Conservation (phyloP, 345 rosid genomes). For the Adansonia digitata region DNA sequence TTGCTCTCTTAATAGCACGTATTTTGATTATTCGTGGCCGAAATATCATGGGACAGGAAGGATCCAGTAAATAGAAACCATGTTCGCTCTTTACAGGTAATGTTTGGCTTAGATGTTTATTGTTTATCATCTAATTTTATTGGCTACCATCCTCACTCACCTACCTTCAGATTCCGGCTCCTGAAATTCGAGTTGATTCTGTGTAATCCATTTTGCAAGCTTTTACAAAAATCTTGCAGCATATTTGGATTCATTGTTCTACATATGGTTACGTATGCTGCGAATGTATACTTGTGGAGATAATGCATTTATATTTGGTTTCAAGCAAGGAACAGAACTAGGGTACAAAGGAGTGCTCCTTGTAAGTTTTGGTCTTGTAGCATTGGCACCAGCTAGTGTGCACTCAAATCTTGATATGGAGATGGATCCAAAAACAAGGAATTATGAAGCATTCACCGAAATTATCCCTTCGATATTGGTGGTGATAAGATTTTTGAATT, state of each 20-base stretch:
- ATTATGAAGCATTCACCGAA: slow-evolving; percentile 30
- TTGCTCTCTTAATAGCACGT: slow-evolving; percentile 34
- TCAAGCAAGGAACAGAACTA: slow-evolving; percentile 40
- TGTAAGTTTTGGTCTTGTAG: slow-evolving; percentile 31
- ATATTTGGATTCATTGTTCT: slow-evolving; percentile 38
- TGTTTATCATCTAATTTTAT: too few relatives aligned
- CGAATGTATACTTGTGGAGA: slow-evolving; percentile 25
- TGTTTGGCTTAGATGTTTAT: neutral
- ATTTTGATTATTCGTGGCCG: slow-evolving; percentile 25
- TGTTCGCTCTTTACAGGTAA: slow-evolving; percentile 51
- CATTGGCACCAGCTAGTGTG: slow-evolving; percentile 30
- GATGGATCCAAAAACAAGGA: slow-evolving; percentile 31
- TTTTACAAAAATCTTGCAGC: slow-evolving; percentile 23
- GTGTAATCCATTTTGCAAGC: slow-evolving; percentile 1
- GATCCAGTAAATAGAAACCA: slow-evolving; percentile 30
- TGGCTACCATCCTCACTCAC: too few relatives aligned
- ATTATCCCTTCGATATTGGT: slow-evolving; percentile 31
- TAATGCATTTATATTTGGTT: slow-evolving; percentile 44
- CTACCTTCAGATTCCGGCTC: too few relatives aligned
- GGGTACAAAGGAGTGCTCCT: slow-evolving; percentile 36
- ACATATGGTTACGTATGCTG: slow-evolving; percentile 35
- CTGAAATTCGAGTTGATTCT: neutral
- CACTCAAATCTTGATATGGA: slow-evolving; percentile 32
- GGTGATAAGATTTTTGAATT: slow-evolving; percentile 14
- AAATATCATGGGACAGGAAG: slow-evolving; percentile 17